These are phyloP conservation scores for Lactifluus volemus DNA, from an alignment of 768 basidiomycete genomes.

Conservation along the genomic window DNA sequence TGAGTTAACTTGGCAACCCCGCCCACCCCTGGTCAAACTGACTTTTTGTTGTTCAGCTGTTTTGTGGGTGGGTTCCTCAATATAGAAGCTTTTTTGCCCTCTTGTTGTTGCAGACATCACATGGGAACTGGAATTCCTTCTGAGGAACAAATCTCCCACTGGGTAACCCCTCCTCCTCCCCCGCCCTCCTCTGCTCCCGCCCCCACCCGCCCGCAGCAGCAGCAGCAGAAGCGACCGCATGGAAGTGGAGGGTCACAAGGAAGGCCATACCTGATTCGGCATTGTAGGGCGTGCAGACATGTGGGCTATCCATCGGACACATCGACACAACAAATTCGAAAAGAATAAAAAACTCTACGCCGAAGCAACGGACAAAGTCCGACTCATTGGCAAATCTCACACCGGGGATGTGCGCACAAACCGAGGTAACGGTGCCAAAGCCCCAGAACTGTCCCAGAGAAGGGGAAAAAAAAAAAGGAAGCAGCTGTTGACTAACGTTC, in stretches of 20 bases:
- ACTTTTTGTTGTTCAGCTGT: background rate
- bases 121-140: background rate
- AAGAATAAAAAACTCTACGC: no score
- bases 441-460: no score
- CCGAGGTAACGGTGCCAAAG: background rate
- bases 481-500: no score
- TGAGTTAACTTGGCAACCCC: background rate
- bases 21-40: conserved; percentile 11
- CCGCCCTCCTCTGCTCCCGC: background rate
- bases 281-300: background rate
- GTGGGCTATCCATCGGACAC: no score
- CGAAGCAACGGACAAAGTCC: background rate
- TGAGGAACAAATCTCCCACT: background rate
- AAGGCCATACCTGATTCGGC: background rate
- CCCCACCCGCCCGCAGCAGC: background rate
- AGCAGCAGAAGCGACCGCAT: background rate
- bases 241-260: background rate
- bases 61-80: background rate
- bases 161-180: no score
- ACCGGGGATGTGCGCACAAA: background rate
- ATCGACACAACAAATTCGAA: background rate
- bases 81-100: background rate
- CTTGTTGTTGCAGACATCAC: no score
- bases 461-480: no score
- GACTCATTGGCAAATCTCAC: no score